Conservation (phyloP, 2,329 filamentous ascomycete species). For the Pseudogymnoascus sp. region DNA sequence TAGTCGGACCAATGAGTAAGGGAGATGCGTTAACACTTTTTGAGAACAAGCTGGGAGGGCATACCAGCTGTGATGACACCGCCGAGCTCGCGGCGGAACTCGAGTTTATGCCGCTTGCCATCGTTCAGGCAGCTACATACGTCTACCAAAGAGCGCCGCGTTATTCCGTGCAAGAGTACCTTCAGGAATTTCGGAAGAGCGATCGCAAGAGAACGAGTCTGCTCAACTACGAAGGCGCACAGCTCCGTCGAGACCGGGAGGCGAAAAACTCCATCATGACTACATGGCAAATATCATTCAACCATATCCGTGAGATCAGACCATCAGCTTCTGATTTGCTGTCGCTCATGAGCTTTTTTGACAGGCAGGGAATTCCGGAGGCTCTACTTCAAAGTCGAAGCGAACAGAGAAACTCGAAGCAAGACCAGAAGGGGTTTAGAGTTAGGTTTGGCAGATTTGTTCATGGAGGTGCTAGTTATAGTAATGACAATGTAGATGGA, state of each 20-base stretch:
- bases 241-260: conserved; percentile 30
- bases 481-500: conserved; percentile 13
- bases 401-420: conserved; percentile 8
- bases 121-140: conserved; percentile 25
- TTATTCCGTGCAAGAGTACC: conserved; percentile 32
- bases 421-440: conserved; percentile 11
- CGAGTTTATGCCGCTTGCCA: conserved; percentile 26
- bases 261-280: conserved; percentile 31
- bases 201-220: conserved; percentile 26
- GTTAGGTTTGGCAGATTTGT: neutral
- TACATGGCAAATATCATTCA: conserved; percentile 33
- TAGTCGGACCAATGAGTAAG: conserved; percentile 25
- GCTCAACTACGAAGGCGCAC: conserved; percentile 25
- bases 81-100: conserved; percentile 19
- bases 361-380: conserved; percentile 36
- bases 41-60: conserved; percentile 22
- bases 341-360: conserved; percentile 41
- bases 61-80: conserved; percentile 12
- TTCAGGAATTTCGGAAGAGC: conserved; percentile 31
- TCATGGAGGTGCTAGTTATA: conserved; percentile 10
- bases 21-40: conserved; percentile 27
- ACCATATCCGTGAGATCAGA: conserved; percentile 29
- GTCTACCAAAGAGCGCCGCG: conserved; percentile 23
- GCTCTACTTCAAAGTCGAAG: conserved; percentile 22
- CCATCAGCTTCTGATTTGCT: conserved; percentile 35